Percentiles rank a stretch among this genome's conserved stretches.
Conservation (phyloP, 75 land plant genomes). For the Cupressus sempervirens region DNA sequence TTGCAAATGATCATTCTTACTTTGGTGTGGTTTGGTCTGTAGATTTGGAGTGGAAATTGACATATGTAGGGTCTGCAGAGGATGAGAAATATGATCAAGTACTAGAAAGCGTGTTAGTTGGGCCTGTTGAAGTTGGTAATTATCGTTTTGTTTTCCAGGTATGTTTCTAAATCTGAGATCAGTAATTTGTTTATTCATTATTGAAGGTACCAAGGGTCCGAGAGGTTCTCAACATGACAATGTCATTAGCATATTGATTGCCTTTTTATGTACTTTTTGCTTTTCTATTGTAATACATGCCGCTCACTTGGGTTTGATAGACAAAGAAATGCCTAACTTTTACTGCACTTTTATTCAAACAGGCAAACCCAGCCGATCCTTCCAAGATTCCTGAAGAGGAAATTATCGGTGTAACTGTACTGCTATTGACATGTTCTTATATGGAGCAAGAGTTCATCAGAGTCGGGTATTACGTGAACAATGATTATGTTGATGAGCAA, state of each 20-base stretch:
- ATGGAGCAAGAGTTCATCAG: constrained; percentile 88
- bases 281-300: neutral
- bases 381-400: constrained; percentile 93
- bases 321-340: neutral
- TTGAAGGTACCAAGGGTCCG: neutral
- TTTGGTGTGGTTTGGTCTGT: constrained; percentile 12
- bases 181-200: neutral
- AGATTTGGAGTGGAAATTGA: constrained; percentile 99
- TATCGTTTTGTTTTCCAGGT: constrained; percentile 93
- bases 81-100: constrained; percentile 98
- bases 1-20: neutral
- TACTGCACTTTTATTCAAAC: neutral
- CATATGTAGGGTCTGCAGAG: constrained; percentile 95
- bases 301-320: neutral
- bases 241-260: neutral
- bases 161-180: neutral
- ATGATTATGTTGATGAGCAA: constrained; percentile 87
- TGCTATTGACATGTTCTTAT: constrained; percentile 89
- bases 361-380: constrained; percentile 94
- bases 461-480: constrained; percentile 96
- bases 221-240: neutral
- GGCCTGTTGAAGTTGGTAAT: constrained; percentile 96
- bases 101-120: constrained; percentile 94
- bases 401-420: constrained; percentile 91
- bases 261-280: neutral